phyloP scores from a whole-genome alignment of 768 basidiomycete genomes.

The Gloeophyllum trabeum region DNA sequence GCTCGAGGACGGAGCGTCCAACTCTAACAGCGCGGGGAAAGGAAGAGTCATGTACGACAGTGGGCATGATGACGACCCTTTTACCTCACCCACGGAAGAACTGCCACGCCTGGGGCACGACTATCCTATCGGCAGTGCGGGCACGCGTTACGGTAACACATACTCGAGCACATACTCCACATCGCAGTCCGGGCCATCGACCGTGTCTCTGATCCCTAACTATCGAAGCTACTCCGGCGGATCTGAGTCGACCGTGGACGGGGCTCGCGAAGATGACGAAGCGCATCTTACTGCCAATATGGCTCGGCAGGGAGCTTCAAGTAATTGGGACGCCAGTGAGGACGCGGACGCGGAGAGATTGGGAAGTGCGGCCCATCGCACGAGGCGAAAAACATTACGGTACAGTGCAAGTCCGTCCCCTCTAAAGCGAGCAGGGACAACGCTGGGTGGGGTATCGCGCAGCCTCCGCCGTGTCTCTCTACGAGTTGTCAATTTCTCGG shows the following conservation, averaged over 20 bases:
- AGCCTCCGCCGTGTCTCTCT: conserved; percentile 53
- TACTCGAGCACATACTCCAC: conserved; percentile 23
- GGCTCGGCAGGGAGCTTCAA: conserved; percentile 23
- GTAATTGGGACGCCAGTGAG: conserved; percentile 15
- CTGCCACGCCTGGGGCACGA: background rate
- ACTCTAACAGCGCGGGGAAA: conserved; percentile 4
- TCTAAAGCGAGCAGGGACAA: conserved; percentile 47
- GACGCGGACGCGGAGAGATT: conserved; percentile 38
- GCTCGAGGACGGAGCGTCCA: conserved; percentile 7
- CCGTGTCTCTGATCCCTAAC: conserved; percentile 34
- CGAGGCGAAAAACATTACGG: conserved; percentile 33
- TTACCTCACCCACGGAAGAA: background rate
- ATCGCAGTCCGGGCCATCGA: conserved; percentile 36
- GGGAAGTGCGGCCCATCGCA: conserved; percentile 20
- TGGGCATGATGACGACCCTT: background rate
- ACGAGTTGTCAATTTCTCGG: conserved; percentile 75
- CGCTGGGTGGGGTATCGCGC: conserved; percentile 44
- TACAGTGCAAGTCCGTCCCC: conserved; percentile 49
- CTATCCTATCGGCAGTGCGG: background rate
- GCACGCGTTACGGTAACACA: background rate
- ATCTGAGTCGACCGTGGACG: conserved; percentile 25
- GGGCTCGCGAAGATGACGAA: conserved; percentile 45
- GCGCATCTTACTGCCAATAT: conserved; percentile 45
- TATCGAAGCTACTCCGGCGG: conserved; percentile 17
- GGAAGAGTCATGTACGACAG: background rate